Evolutionary conservation across 148 eudicot genomes (phyloP).

Genomic region (Nyssa sinensis): DNA sequence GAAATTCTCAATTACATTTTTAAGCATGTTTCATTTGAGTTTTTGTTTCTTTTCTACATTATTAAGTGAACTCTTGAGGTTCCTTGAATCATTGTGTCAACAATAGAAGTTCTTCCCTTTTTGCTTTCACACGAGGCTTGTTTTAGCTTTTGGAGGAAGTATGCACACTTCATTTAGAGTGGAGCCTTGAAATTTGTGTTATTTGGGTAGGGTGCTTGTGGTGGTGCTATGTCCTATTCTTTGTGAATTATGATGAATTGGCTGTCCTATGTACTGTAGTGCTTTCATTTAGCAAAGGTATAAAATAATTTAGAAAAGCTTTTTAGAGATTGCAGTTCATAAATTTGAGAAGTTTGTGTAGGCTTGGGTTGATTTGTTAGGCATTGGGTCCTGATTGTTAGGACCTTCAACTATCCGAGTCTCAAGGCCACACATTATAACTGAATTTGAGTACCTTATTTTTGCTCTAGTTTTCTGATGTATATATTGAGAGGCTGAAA

Average conservation of each 20-base stretch:
- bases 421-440: neutral
- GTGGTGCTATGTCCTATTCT: too few species aligned
- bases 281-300: neutral
- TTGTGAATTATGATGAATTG: neutral
- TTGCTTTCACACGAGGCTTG: too few species aligned
- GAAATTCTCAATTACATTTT: neutral
- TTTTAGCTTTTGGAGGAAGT: neutral
- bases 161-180: too few species aligned
- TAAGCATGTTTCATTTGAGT: neutral
- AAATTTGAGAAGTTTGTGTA: constrained; percentile 2
- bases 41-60: neutral
- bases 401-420: neutral
- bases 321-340: neutral
- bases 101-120: neutral
- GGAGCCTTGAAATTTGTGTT: too few species aligned
- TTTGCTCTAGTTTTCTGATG: neutral
- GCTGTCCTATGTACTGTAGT: neutral
- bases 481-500: neutral
- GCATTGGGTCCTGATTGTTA: neutral
- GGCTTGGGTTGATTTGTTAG: neutral
- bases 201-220: neutral
- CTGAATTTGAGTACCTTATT: neutral
- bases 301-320: neutral
- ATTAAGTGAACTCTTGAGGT: neutral
- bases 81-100: neutral